phyloP scores from a whole-genome alignment of 2,329 filamentous ascomycete species.

The Colletotrichum sp. region DNA sequence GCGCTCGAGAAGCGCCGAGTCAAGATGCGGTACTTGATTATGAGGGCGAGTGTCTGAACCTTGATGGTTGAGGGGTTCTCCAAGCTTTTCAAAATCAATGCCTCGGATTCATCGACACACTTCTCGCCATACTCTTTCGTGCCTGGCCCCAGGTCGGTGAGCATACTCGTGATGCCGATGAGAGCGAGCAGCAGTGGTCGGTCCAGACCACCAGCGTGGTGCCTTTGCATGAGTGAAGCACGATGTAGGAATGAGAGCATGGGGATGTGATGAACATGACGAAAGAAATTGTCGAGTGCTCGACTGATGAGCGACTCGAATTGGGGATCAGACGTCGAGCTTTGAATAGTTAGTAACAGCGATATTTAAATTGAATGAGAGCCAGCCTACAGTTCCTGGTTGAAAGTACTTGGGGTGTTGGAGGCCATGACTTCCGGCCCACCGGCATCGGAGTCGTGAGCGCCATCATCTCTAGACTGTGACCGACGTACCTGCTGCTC shows the following conservation, averaged over 20 bases:
- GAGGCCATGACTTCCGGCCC: slow-evolving; percentile 33
- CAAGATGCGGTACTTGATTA: slow-evolving; percentile 53
- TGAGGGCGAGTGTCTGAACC: slow-evolving; percentile 46
- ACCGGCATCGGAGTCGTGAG: slow-evolving; percentile 11
- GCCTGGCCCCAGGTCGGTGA: slow-evolving; percentile 59
- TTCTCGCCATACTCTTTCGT: slow-evolving; percentile 57
- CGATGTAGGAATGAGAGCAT: slow-evolving; percentile 64
- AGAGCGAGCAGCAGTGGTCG: slow-evolving; percentile 57
- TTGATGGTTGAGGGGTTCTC: slow-evolving; percentile 62
- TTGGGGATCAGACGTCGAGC: slow-evolving; percentile 42
- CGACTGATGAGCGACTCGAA: slow-evolving; percentile 55
- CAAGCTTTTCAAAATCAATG: slow-evolving; percentile 56
- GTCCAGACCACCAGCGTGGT: slow-evolving; percentile 61
- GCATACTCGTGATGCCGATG: slow-evolving; percentile 59
- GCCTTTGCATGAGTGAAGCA: slow-evolving; percentile 64
- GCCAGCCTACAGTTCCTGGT: slow-evolving; percentile 37
- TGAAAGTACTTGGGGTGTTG: slow-evolving; percentile 36
- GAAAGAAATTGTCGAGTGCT: slow-evolving; percentile 63
- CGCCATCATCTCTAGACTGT: slow-evolving; percentile 8
- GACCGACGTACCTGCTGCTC: slow-evolving; percentile 5
- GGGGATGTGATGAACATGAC: slow-evolving; percentile 63
- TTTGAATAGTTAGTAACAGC: slow-evolving; percentile 13
- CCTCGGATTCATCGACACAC: slow-evolving; percentile 61
- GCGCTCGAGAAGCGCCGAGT: slow-evolving; percentile 49
- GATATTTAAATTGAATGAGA: background rate